phyloP scores from a whole-genome alignment of 345 rosid genomes.

The Moricandia arvensis region DNA sequence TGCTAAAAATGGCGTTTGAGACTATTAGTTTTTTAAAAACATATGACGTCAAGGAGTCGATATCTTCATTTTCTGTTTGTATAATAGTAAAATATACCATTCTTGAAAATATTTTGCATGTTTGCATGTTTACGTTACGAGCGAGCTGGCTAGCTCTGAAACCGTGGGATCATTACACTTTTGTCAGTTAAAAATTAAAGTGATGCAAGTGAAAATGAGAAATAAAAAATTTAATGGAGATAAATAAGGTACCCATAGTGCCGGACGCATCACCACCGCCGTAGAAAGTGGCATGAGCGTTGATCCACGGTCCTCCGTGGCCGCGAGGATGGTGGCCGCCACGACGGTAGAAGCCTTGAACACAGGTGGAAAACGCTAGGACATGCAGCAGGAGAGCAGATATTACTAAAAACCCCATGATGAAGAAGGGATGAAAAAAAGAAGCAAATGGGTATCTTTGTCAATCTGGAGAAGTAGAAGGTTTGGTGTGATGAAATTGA shows the following conservation, averaged over 20 bases:
- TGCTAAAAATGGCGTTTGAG: background rate
- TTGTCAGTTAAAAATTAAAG: background rate
- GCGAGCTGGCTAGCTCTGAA: background rate
- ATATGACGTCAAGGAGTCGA: background rate
- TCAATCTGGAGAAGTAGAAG: slow-evolving; percentile 4
- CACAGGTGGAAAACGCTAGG: slow-evolving; percentile 19
- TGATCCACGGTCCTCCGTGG: slow-evolving; percentile 57
- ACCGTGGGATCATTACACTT: background rate
- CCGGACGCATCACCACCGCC: slow-evolving; percentile 87
- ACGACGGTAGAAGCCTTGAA: slow-evolving; percentile 24
- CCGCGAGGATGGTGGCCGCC: slow-evolving; percentile 21
- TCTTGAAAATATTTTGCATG: background rate
- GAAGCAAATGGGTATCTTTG: slow-evolving; percentile 2
- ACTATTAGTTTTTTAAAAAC: background rate
- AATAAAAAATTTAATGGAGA: background rate
- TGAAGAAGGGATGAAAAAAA: slow-evolving; percentile 2
- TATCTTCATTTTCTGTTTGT: background rate
- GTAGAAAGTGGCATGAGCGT: slow-evolving; percentile 78
- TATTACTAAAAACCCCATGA: slow-evolving; percentile 27
- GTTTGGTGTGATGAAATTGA: slow-evolving; percentile 16
- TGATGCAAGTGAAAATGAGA: background rate
- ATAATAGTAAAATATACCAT: background rate
- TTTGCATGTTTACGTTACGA: slow-evolving; percentile 18
- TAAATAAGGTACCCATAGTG: slow-evolving; percentile 56
- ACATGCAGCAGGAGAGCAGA: slow-evolving; percentile 19